A percentile compares a stretch with the other conserved stretches of the same genome.
These are phyloP conservation scores for Stagonosporopsis chrysanthemi DNA, from an alignment of 2,329 filamentous ascomycete genomes.

Conservation along the genomic window DNA sequence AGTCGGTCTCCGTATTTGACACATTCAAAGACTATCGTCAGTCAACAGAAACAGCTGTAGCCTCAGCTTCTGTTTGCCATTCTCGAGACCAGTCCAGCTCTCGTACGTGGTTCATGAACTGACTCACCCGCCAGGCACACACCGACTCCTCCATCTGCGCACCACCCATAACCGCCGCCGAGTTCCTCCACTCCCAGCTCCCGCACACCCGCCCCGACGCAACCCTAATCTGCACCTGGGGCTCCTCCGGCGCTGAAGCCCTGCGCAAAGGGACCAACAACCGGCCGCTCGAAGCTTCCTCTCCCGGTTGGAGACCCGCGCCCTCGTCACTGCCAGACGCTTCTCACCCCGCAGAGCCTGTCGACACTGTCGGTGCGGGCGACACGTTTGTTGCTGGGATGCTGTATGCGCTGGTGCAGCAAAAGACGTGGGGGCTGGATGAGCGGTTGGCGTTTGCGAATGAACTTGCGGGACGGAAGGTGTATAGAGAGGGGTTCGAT, in stretches of 20 bases:
- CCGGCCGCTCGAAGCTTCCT: slow-evolving; percentile 16
- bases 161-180: slow-evolving; percentile 1
- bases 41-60: too few relatives aligned
- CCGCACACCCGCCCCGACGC: slow-evolving; percentile 48
- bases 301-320: slow-evolving; percentile 20
- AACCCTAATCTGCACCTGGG: slow-evolving; percentile 67
- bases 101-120: neutral
- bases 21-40: too few relatives aligned
- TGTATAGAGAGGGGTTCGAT: slow-evolving; percentile 70
- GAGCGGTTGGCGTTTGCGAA: slow-evolving; percentile 68
- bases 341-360: slow-evolving; percentile 6
- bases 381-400: slow-evolving; percentile 79
- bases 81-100: too few relatives aligned
- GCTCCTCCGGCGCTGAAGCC: slow-evolving; percentile 60
- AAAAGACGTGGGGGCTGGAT: slow-evolving; percentile 58
- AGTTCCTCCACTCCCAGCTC: slow-evolving; percentile 46
- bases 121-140: neutral
- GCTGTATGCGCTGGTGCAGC: slow-evolving; percentile 67
- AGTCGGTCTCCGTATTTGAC: too few relatives aligned
- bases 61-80: too few relatives aligned
- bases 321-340: neutral
- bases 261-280: slow-evolving; percentile 46
- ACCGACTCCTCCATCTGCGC: neutral
- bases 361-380: slow-evolving; percentile 74
- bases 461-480: slow-evolving; percentile 71